Conservation (phyloP, 2,329 filamentous ascomycete genomes). For the Sclerotinia subarctica region DNA sequence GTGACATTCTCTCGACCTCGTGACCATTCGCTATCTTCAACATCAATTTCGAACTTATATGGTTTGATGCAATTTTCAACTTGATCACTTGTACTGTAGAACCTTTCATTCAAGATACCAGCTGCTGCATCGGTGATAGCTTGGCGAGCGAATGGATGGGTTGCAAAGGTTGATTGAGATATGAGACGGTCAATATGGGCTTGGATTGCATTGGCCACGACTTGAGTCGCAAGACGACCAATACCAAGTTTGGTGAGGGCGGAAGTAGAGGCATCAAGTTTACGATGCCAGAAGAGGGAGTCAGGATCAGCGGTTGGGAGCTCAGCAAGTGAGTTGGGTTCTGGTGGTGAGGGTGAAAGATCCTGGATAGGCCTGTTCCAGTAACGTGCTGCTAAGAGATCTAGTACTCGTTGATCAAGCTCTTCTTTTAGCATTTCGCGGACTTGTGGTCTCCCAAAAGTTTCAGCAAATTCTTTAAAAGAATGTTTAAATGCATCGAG, state of each 20-base stretch:
- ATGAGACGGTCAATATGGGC: constrained; percentile 78
- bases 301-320: constrained; percentile 83
- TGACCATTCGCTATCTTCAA: constrained; percentile 85
- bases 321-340: constrained; percentile 70
- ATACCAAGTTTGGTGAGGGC: constrained; percentile 92
- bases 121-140: constrained; percentile 91
- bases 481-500: constrained; percentile 96
- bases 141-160: constrained; percentile 87
- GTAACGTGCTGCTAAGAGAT: constrained; percentile 87
- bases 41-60: constrained; percentile 96
- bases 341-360: constrained; percentile 61
- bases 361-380: constrained; percentile 97
- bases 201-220: constrained; percentile 85
- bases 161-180: constrained; percentile 75
- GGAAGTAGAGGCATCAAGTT: constrained; percentile 88
- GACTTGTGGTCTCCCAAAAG: constrained; percentile 86
- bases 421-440: constrained; percentile 86
- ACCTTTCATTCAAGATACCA: constrained; percentile 86
- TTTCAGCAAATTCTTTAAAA: constrained; percentile 89
- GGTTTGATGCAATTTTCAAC: constrained; percentile 99
- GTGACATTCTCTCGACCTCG: constrained; percentile 81
- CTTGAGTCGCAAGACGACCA: constrained; percentile 84
- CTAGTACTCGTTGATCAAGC: constrained; percentile 90
- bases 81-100: constrained; percentile 96
- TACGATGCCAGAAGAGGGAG: constrained; percentile 87